Conservation (phyloP, 2,329 filamentous ascomycete genomes). For the Colletotrichum neosansevieriae region DNA sequence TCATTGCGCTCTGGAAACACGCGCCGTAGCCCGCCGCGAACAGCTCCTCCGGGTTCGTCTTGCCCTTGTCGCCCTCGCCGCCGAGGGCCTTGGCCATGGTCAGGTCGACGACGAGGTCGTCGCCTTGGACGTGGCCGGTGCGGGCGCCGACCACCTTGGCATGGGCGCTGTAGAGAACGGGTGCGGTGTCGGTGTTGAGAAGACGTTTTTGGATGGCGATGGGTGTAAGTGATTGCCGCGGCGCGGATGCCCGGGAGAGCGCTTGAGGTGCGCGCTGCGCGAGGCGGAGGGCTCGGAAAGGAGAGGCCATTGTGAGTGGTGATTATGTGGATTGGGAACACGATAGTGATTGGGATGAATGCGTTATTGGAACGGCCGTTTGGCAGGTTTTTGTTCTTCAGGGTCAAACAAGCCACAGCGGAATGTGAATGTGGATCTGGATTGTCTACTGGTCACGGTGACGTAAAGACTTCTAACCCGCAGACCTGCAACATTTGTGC, state of each 20-base stretch:
- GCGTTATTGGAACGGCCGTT: background rate
- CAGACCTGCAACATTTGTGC: background rate
- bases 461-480: conserved; percentile 1
- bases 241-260: conserved; percentile 8
- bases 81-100: conserved; percentile 58
- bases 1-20: conserved; percentile 61
- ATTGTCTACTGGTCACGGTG: conserved; percentile 15
- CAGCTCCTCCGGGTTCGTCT: conserved; percentile 61
- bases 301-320: conserved; percentile 12
- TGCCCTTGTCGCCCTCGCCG: conserved; percentile 52
- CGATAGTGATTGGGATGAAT: background rate
- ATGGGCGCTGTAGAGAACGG: conserved; percentile 52
- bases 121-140: conserved; percentile 45
- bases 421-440: background rate
- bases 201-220: conserved; percentile 42
- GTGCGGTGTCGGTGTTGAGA: conserved; percentile 54
- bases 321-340: background rate
- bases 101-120: conserved; percentile 49
- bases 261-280: conserved; percentile 13
- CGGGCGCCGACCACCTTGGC: conserved; percentile 55
- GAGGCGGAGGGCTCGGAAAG: conserved; percentile 23
- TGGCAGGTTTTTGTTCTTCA: background rate
- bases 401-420: background rate
- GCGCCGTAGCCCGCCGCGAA: conserved; percentile 61
- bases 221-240: background rate